A percentile compares a stretch with the other conserved stretches of the same genome.
These are phyloP conservation scores for Saccharomycopsis crataegensis DNA, from an alignment of 1,139 yeast species.

Conservation along the genomic window DNA sequence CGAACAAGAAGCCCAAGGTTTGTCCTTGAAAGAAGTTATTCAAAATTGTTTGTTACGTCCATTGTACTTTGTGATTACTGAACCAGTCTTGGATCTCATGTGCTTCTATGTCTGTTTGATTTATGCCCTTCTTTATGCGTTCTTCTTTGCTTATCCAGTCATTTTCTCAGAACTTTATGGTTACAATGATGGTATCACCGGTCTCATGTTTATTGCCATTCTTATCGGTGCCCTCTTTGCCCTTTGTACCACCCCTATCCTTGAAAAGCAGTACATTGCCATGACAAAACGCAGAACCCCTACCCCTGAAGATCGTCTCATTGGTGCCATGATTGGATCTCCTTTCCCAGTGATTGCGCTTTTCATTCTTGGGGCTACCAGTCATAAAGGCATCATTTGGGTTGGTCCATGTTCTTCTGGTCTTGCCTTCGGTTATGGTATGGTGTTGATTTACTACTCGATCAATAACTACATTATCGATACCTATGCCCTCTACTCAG, in stretches of 20 bases:
- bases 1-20: slow-evolving; percentile 79
- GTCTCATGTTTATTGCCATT: slow-evolving; percentile 82
- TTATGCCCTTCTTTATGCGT: slow-evolving; percentile 80
- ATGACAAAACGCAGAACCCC: slow-evolving; percentile 53
- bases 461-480: slow-evolving; percentile 85
- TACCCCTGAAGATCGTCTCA: slow-evolving; percentile 77
- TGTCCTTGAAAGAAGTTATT: slow-evolving; percentile 55
- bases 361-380: slow-evolving; percentile 85
- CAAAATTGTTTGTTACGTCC: slow-evolving; percentile 70
- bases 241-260: slow-evolving; percentile 58
- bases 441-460: slow-evolving; percentile 84
- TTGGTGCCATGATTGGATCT: slow-evolving; percentile 86
- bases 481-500: slow-evolving; percentile 81
- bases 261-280: slow-evolving; percentile 54
- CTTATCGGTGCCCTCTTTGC: slow-evolving; percentile 78
- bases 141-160: slow-evolving; percentile 85
- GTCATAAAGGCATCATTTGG: slow-evolving; percentile 75
- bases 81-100: slow-evolving; percentile 77
- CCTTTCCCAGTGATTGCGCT: slow-evolving; percentile 85
- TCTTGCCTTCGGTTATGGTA: slow-evolving; percentile 82
- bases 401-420: slow-evolving; percentile 94
- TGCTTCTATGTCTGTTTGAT: slow-evolving; percentile 82
- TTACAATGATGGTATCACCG: slow-evolving; percentile 60
- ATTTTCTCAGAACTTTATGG: slow-evolving; percentile 62
- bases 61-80: slow-evolving; percentile 61